A percentile compares a stretch with the other conserved stretches of the same genome.
Conservation (phyloP, 371 early-diverging fungal genomes). For the Mortierella sp. region DNA sequence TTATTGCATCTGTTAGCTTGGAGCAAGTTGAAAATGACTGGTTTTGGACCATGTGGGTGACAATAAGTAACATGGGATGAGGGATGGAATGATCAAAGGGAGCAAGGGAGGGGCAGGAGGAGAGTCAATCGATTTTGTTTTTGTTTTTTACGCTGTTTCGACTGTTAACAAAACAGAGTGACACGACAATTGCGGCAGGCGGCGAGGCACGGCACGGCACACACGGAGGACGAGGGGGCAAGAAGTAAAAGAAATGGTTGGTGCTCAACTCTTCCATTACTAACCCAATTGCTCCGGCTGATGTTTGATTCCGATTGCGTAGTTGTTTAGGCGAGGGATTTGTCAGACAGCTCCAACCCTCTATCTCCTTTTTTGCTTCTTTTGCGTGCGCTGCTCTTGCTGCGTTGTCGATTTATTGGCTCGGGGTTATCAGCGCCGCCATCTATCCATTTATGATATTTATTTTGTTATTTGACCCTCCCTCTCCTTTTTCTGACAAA, state of each 20-base stretch:
- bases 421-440: neutral
- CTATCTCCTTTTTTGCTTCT: neutral
- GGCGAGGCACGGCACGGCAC: neutral
- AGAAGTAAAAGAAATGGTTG: neutral
- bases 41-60: neutral
- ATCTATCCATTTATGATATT: neutral
- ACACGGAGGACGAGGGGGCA: neutral
- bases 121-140: neutral
- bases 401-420: neutral
- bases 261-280: neutral
- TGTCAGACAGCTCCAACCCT: neutral
- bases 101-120: neutral
- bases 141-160: too few species aligned
- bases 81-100: neutral
- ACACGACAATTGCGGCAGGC: too few species aligned
- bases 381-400: too few species aligned
- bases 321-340: neutral
- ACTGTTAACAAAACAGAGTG: too few species aligned
- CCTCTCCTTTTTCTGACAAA: constrained; percentile 1
- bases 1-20: neutral
- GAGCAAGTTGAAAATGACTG: neutral
- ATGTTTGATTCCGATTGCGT: constrained; percentile 9
- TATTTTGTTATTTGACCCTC: neutral
- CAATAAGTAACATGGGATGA: neutral
- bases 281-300: neutral